Conservation (phyloP, 2,329 filamentous ascomycete genomes). For the Cladosporium sp. region DNA sequence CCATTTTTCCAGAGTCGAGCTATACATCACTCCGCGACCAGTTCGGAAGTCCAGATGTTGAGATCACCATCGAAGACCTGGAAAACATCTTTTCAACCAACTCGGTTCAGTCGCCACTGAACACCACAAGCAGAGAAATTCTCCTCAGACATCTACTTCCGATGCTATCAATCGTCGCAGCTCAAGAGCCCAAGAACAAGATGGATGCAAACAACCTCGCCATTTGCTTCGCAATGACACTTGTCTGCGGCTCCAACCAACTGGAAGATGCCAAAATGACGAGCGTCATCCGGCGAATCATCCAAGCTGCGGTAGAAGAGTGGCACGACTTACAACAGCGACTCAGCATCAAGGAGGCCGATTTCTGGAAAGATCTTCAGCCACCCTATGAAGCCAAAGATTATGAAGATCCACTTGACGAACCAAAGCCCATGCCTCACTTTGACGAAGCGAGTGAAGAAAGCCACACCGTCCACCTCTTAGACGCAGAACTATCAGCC, state of each 20-base stretch:
- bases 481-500: slow-evolving; percentile 37
- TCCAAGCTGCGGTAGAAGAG: slow-evolving; percentile 45
- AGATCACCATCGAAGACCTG: slow-evolving; percentile 39
- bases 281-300: slow-evolving; percentile 46
- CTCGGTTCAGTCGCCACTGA: slow-evolving; percentile 45
- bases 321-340: slow-evolving; percentile 43
- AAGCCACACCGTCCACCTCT: slow-evolving; percentile 39
- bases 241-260: slow-evolving; percentile 51
- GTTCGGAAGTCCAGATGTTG: slow-evolving; percentile 37
- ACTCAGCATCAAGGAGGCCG: slow-evolving; percentile 35
- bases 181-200: slow-evolving; percentile 47
- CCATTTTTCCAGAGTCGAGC: slow-evolving; percentile 47
- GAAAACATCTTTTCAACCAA: slow-evolving; percentile 43
- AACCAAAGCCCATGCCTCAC: slow-evolving; percentile 15
- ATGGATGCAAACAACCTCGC: slow-evolving; percentile 53
- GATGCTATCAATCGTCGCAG: slow-evolving; percentile 45
- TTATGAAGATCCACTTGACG: slow-evolving; percentile 47
- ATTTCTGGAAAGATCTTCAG: slow-evolving; percentile 38
- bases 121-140: slow-evolving; percentile 44
- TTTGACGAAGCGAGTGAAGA: slow-evolving; percentile 24
- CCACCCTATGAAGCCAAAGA: slow-evolving; percentile 38
- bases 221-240: slow-evolving; percentile 51
- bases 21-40: slow-evolving; percentile 45
- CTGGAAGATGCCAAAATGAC: slow-evolving; percentile 53
- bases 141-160: slow-evolving; percentile 50